Evolutionary conservation across 805 yeast species (phyloP).

Genomic region (Torulaspora indica): DNA sequence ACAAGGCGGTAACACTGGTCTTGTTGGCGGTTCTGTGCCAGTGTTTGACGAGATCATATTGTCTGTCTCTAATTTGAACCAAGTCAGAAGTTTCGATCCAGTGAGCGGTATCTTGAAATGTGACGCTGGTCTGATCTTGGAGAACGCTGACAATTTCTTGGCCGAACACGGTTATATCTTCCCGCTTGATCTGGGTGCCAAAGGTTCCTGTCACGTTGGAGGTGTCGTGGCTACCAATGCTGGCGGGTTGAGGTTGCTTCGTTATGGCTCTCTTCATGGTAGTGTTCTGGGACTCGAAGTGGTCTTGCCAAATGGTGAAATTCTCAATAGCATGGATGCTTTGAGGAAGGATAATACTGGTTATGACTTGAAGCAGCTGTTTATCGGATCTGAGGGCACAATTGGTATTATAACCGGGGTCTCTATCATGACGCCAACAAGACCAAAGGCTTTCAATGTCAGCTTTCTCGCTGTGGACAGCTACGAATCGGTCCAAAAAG

Average conservation of each 20-base stretch:
- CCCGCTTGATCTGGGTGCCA: constrained; percentile 93
- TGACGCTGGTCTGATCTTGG: constrained; percentile 88
- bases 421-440: constrained; percentile 81
- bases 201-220: constrained; percentile 94
- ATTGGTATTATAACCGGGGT: constrained; percentile 87
- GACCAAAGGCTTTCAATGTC: constrained; percentile 81
- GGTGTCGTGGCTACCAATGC: constrained; percentile 96
- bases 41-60: constrained; percentile 85
- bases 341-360: constrained; percentile 95
- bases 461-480: constrained; percentile 80
- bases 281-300: constrained; percentile 86
- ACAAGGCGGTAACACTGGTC: constrained; percentile 95
- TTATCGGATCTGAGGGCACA: constrained; percentile 93
- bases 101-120: constrained; percentile 81
- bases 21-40: constrained; percentile 92
- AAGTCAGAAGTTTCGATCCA: constrained; percentile 73
- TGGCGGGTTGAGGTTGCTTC: constrained; percentile 81
- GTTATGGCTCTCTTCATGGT: constrained; percentile 93
- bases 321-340: constrained; percentile 73
- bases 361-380: constrained; percentile 84
- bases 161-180: constrained; percentile 83
- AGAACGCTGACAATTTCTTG: constrained; percentile 72
- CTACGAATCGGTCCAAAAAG: constrained; percentile 77
- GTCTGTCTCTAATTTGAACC: constrained; percentile 64
- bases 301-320: constrained; percentile 85